Percentiles rank a stretch among this genome's conserved stretches.
phyloP scores from a whole-genome alignment of 208 protist genomes.

The Acanthamoeba royreba region DNA sequence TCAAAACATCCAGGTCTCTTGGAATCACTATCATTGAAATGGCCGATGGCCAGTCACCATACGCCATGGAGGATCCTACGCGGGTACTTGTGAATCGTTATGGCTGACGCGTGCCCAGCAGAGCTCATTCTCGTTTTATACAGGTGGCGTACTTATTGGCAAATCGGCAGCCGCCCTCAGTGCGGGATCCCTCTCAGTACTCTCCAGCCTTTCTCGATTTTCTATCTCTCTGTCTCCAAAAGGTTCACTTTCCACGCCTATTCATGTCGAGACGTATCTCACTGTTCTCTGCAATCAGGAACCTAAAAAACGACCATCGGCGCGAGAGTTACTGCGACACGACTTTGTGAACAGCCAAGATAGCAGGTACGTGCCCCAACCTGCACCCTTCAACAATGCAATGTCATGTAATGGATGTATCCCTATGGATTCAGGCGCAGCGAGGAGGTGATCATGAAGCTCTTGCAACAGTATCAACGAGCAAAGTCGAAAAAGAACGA shows the following conservation, averaged over 20 bases:
- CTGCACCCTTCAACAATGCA: no score
- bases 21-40: slow-evolving; percentile 21
- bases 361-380: background rate
- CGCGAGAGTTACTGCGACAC: background rate
- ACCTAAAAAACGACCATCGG: background rate
- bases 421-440: no score
- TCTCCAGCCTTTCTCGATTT: background rate
- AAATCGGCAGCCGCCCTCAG: background rate
- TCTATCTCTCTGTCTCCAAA: background rate
- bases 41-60: background rate
- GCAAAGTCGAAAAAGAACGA: background rate
- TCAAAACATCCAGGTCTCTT: background rate
- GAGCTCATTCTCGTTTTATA: background rate
- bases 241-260: no score
- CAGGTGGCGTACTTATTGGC: slow-evolving; percentile 2
- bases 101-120: background rate
- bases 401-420: no score
- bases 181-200: background rate
- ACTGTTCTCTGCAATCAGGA: background rate
- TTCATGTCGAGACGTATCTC: no score
- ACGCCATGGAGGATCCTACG: background rate
- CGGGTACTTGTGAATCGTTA: background rate
- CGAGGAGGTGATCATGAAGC: background rate
- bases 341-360: slow-evolving; percentile 1
- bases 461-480: background rate